Base-by-base conservation (phyloP, 2,329 filamentous ascomycete species). In the Ceratocystis alfenasii region DNA sequence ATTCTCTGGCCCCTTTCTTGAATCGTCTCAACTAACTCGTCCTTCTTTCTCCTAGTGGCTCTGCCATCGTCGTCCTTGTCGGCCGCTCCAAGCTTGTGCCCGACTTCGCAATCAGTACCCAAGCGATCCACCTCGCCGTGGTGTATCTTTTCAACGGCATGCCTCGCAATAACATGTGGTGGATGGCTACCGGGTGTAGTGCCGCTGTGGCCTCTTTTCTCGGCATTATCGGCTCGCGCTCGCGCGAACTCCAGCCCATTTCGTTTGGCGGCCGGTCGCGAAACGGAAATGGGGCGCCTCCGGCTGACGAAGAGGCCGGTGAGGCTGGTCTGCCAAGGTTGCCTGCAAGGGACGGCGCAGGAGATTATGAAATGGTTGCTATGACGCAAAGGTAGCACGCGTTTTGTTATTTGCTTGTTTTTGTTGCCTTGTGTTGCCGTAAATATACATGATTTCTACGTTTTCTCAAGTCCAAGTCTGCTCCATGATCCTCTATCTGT, bases 71-170 rank as follows among this genome's bases (percentile, higher is more conserved):
- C 63, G 77, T 93, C 65, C 79, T 97, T 67, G 85, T 99, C 70
- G 86, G 87, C 22, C 90, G 94, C 69, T 94, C 88, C 61, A 97
- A 97, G 75, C 87, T 97, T 68, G 89, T 97, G 63, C 90, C 90
- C 70, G 94, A 99, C 76, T 99, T 97, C 74, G 89, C 90, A 41
- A 79, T 96, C 28, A 96, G 93, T 1, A 83, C 96, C 20, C 90
- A 95, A 77, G 83, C 89, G 74, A 78, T 96, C 53, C 89, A 96
- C 74, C 82, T 96, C 64, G 69, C 94, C 71, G 75, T 90, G 71
- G 89, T 89, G 33, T 87, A 86, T 22, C 74, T 96, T 44, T 96
- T 95, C 76, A 87, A 89, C 2, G 85, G 85, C 71, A 81, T 97
- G 33, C 94, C 94, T 1, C 80, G 82, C 8, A 87, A 93, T 74